Percentiles rank a stretch among this genome's conserved stretches.
Evolutionary conservation across 148 eudicot species (phyloP).

Genomic region (Cornus suecica): DNA sequence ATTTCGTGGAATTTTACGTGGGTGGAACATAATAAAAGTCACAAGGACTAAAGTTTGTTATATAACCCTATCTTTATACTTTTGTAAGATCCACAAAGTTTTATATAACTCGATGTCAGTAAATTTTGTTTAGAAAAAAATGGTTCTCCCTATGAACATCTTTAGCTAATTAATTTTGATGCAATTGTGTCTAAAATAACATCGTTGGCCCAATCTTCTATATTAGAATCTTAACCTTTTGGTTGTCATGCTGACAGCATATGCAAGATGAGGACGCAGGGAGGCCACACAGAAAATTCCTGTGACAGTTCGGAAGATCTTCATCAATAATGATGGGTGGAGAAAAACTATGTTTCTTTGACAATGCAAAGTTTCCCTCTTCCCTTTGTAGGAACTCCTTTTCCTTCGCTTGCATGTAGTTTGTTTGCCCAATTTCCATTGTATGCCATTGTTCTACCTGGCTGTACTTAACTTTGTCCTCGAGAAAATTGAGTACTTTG

Average conservation of each 20-base stretch:
- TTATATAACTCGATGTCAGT: no score
- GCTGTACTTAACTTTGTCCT: background rate
- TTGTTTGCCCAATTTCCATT: background rate
- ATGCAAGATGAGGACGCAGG: slow-evolving; percentile 90
- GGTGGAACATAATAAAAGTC: no score
- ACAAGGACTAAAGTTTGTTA: no score
- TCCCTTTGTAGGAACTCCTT: background rate
- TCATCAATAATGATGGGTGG: slow-evolving; percentile 30
- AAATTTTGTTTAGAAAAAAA: no score
- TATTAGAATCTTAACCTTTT: slow-evolving; percentile 6
- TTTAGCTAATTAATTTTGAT: no score
- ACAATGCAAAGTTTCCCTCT: background rate
- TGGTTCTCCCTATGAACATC: no score
- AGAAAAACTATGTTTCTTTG: slow-evolving; percentile 8
- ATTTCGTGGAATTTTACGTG: no score
- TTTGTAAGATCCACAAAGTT: no score
- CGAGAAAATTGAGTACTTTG: background rate
- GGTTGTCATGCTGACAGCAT: slow-evolving; percentile 47
- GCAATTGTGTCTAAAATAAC: background rate
- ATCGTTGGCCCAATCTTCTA: background rate
- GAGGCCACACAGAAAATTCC: slow-evolving; percentile 74
- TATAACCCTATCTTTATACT: no score
- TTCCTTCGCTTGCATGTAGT: background rate
- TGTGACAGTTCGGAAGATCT: slow-evolving; percentile 19
- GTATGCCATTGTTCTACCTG: background rate